Evolutionary conservation across 2,329 filamentous ascomycete species (phyloP), one percentile per base, ranked within the genome.

Genomic region (Penicillium nordicum): DNA sequence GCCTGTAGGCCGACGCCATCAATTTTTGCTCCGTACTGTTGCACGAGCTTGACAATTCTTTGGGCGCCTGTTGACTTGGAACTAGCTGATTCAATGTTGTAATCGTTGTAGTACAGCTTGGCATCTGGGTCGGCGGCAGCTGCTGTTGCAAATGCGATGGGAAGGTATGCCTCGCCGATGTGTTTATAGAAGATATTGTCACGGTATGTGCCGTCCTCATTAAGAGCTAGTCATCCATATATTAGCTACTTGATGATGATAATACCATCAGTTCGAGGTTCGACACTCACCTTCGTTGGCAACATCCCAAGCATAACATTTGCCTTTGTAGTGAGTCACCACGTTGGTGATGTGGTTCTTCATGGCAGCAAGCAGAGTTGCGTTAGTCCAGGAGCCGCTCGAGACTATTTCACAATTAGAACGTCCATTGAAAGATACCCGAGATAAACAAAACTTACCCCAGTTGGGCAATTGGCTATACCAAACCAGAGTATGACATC

Each of bases 401-500:
- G 72, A 76, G 42, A 84, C 77, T 71, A 47, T 45, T 2, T 27
- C 12, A 10, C 41, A 10, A 53, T 56, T 12, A 59, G 36, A 45
- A 47, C 4, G 5, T 0, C 8, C 5, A 14, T 18, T 32, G 5
- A 27, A 32, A 14, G n/a, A 12, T n/a, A 9, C 3, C 3, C 8
- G 2, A 5, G 8, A 23, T 3, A 16, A 16, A 32, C 7, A 7
- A 23, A 27, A 38, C 53, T 72, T 78, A 50, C 90, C 87, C 81
- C 82, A 86, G 30, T 72, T 73, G 0, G 83, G 80, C 4, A 77
- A 62, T 57, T 78, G 75, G 23, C 63, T 69, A 50, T 76, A 66
- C 81, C 80, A 83, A 34, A 82, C 72, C 45, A 81, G 73, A 50
- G 79, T 86, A 67, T 90, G 87, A 69, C 87, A 88, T 53, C 87